Evolutionary conservation across 805 yeast genomes (phyloP).

Genomic region (Yarrowia bubula): DNA sequence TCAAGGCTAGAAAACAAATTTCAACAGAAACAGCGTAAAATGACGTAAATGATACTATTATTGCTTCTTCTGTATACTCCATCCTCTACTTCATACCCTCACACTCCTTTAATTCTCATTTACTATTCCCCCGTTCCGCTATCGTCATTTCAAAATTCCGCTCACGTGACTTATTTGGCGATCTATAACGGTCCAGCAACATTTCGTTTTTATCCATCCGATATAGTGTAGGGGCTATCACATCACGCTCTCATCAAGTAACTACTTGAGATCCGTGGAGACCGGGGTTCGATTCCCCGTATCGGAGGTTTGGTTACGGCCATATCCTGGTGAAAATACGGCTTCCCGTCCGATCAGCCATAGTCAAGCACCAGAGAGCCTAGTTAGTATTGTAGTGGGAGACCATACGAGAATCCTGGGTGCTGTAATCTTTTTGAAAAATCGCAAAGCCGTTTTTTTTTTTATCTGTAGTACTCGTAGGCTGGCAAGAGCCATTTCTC

Average conservation of each 20-base stretch:
- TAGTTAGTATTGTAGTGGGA: constrained; percentile 26
- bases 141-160: not conserved
- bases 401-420: constrained; percentile 25
- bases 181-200: not conserved
- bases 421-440: constrained; percentile 20
- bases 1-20: no score
- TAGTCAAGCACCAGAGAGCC: constrained; percentile 25
- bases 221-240: constrained; percentile 27
- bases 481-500: no score
- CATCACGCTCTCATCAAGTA: constrained; percentile 22
- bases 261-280: constrained; percentile 16
- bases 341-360: constrained; percentile 26
- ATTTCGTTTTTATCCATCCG: not conserved
- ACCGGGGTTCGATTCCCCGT: constrained; percentile 28
- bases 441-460: not conserved
- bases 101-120: not conserved
- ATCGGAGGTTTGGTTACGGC: constrained; percentile 26
- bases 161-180: not conserved
- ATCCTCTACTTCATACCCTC: not conserved
- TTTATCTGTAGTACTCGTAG: no score
- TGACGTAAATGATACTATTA: no score
- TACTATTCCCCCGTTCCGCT: not conserved
- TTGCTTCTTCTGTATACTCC: not conserved
- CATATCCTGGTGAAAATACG: constrained; percentile 24
- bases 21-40: no score